Percentiles rank a stretch among this genome's conserved stretches.
These are phyloP conservation scores for Arctium lappa DNA, from an alignment of 129 eudicot species.

Conservation along the genomic window DNA sequence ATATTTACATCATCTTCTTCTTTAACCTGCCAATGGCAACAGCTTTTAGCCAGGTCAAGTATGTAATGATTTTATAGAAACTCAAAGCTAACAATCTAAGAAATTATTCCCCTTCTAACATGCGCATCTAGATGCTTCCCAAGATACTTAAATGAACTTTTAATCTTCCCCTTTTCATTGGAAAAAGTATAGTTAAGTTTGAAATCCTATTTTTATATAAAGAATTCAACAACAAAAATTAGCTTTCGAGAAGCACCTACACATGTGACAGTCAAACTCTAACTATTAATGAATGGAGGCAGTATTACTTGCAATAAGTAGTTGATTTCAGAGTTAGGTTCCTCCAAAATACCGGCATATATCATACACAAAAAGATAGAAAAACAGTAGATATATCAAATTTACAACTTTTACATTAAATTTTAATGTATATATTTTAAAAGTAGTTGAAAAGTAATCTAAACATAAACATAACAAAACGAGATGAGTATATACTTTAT, in stretches of 20 bases:
- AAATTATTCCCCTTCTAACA: too few species aligned
- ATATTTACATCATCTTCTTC: conserved; percentile 84
- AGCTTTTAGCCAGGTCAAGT: not conserved
- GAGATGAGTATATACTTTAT: not conserved
- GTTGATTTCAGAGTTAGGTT: not conserved
- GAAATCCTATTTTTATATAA: not conserved
- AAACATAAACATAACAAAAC: not conserved
- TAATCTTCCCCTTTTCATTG: not conserved
- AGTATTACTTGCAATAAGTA: not conserved
- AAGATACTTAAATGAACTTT: not conserved
- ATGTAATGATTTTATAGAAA: not conserved
- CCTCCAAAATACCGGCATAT: not conserved
- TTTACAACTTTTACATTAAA: too few species aligned
- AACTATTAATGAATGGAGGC: not conserved
- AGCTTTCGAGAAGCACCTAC: not conserved
- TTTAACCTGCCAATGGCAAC: conserved; percentile 61
- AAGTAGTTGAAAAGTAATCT: not conserved
- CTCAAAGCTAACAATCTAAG: not conserved
- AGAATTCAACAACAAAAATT: not conserved
- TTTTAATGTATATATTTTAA: too few species aligned
- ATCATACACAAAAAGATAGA: not conserved
- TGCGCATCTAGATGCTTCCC: not conserved
- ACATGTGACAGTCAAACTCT: not conserved
- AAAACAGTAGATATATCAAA: not conserved
- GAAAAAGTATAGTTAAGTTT: not conserved